A percentile compares a stretch with the other conserved stretches of the same genome.
These are phyloP conservation scores for Pythium chondricola DNA, from an alignment of 352 stramenopile species.

Conservation along the genomic window DNA sequence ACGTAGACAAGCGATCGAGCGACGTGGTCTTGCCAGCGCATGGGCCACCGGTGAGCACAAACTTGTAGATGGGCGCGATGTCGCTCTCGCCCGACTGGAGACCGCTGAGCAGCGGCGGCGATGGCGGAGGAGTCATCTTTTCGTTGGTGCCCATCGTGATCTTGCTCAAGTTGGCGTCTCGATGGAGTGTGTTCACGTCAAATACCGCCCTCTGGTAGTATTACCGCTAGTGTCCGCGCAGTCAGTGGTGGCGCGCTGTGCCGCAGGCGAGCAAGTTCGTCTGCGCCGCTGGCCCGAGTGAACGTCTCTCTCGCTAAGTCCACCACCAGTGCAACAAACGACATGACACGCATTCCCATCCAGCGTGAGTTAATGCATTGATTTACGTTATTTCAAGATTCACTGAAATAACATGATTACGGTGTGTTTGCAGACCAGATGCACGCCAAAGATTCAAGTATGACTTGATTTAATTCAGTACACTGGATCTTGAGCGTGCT, in stretches of 20 bases:
- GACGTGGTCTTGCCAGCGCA: slow-evolving; percentile 96
- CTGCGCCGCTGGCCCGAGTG: background rate
- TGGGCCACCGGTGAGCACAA: slow-evolving; percentile 92
- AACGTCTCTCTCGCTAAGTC: background rate
- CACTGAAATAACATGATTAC: no score
- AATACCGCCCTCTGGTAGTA: no score
- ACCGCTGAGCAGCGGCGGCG: slow-evolving; percentile 54
- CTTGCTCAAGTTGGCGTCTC: no score
- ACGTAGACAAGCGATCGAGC: slow-evolving; percentile 87
- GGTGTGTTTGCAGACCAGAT: no score
- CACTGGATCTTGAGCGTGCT: no score
- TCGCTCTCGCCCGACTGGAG: slow-evolving; percentile 63
- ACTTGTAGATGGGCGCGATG: slow-evolving; percentile 86
- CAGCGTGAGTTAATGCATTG: no score
- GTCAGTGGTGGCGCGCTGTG: background rate
- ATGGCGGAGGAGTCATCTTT: slow-evolving; percentile 25
- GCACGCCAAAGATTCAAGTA: no score
- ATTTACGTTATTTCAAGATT: no score
- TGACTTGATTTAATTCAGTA: no score
- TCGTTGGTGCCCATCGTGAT: slow-evolving; percentile 49
- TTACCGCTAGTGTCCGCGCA: background rate
- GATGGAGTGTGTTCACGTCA: no score
- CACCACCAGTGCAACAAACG: slow-evolving; percentile 17
- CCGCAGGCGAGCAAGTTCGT: no score
- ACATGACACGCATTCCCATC: slow-evolving; percentile 7